Percentiles rank a stretch among this genome's conserved stretches.
phyloP scores from a whole-genome alignment of 2,329 filamentous ascomycete genomes.

The Zelopaecilomyces penicillatus region DNA sequence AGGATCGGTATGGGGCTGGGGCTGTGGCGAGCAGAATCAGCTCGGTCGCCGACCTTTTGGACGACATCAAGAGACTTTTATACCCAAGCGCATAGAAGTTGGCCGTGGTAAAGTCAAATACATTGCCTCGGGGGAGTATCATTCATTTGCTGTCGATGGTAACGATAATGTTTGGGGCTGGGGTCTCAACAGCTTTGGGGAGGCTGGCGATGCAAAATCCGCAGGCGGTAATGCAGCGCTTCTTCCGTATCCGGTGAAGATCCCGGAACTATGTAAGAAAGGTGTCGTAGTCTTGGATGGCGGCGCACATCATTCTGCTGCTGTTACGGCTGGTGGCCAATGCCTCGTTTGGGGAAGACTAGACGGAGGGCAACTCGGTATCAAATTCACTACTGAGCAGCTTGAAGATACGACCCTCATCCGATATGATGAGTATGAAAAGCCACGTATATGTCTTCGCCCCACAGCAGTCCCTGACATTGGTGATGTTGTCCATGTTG shows the following conservation, averaged over 20 bases:
- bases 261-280: conserved; percentile 42
- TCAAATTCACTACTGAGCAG: background rate
- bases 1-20: conserved; percentile 25
- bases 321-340: conserved; percentile 31
- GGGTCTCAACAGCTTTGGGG: conserved; percentile 64
- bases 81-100: conserved; percentile 28
- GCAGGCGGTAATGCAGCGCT: background rate
- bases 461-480: background rate
- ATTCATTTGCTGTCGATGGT: conserved; percentile 59
- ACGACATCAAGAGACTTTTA: conserved; percentile 40
- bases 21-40: conserved; percentile 35
- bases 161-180: conserved; percentile 58
- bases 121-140: conserved; percentile 53
- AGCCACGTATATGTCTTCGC: background rate
- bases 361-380: conserved; percentile 27
- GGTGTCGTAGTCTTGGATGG: conserved; percentile 50
- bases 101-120: conserved; percentile 25
- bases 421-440: background rate
- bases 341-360: conserved; percentile 39
- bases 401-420: background rate
- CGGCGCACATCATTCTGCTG: conserved; percentile 27
- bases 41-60: conserved; percentile 41
- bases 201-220: conserved; percentile 40
- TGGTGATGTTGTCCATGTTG: background rate
- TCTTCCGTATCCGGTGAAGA: conserved; percentile 12